A percentile compares a stretch with the other conserved stretches of the same genome.
phyloP scores from a whole-genome alignment of 306 rosid species.

The Myrica gale region DNA sequence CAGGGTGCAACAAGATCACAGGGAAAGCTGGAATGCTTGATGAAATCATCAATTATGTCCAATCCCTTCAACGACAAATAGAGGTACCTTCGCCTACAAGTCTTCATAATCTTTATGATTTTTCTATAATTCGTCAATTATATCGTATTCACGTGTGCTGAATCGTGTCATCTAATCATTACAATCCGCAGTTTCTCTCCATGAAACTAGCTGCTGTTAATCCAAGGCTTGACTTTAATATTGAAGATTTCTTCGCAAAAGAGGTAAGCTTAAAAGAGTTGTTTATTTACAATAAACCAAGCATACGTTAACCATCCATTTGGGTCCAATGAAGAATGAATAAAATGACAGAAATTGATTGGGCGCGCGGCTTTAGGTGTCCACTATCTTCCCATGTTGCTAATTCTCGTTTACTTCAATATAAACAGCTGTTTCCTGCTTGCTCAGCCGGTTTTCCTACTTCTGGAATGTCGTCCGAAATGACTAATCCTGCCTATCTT shows the following conservation, averaged over 20 bases:
- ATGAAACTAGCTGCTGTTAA: conserved; percentile 95
- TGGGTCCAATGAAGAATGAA: background rate
- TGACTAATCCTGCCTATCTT: conserved; percentile 48
- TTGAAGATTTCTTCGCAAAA: conserved; percentile 75
- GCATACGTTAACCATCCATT: background rate
- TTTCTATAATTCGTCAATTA: background rate
- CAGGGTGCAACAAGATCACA: conserved; percentile 91
- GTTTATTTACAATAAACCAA: background rate
- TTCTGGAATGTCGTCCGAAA: conserved; percentile 53
- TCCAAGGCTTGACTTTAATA: conserved; percentile 79
- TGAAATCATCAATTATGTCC: conserved; percentile 93
- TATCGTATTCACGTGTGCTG: background rate
- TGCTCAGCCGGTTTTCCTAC: conserved; percentile 49
- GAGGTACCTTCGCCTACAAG: conserved; percentile 45
- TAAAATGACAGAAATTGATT: conserved; percentile 2
- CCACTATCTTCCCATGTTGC: conserved; percentile 5
- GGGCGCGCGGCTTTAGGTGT: background rate
- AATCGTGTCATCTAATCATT: conserved; percentile 15
- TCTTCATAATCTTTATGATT: conserved; percentile 9
- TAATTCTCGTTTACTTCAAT: conserved; percentile 27
- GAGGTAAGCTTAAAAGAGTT: conserved; percentile 49
- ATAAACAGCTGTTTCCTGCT: conserved; percentile 58
- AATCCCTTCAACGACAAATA: conserved; percentile 84
- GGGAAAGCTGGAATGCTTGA: conserved; percentile 99
- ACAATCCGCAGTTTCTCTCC: conserved; percentile 73